Percentiles rank a stretch among this genome's conserved stretches.
Evolutionary conservation across 768 basidiomycete genomes (phyloP).

Genomic region (Dentipellis sp.): DNA sequence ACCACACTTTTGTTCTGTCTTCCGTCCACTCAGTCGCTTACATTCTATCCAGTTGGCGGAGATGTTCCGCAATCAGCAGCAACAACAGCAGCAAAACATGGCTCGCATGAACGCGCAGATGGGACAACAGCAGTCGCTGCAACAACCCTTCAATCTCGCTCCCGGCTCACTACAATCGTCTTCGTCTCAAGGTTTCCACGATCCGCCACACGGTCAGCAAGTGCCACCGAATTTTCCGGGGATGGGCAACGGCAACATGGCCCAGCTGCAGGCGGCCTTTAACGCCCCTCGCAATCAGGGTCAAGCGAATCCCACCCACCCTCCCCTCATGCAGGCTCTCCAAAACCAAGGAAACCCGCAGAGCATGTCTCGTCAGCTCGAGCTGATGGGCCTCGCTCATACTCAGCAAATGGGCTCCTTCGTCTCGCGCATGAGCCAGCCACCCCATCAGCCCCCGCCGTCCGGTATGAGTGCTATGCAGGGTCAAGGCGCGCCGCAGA

Average conservation of each 20-base stretch:
- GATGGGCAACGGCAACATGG: neutral
- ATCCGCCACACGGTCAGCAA: neutral
- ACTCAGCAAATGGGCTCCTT: neutral
- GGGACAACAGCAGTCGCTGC: neutral
- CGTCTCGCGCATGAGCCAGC: neutral
- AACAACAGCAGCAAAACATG: neutral
- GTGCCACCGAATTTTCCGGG: neutral
- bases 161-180: constrained; percentile 1
- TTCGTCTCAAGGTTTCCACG: constrained; percentile 1
- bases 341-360: neutral
- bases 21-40: neutral
- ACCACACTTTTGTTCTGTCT: neutral
- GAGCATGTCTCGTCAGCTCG: neutral
- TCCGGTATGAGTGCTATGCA: neutral
- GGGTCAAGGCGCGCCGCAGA: neutral
- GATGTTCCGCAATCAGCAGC: neutral
- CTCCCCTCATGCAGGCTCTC: constrained; percentile 1
- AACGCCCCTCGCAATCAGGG: neutral
- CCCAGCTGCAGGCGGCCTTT: neutral
- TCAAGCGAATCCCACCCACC: neutral
- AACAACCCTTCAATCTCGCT: neutral
- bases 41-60: neutral
- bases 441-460: neutral
- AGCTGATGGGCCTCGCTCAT: neutral
- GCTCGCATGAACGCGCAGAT: neutral